Evolutionary conservation across 306 rosid genomes (phyloP), one percentile per base, ranked within the genome.

Genomic region (Cucurbita moschata): DNA sequence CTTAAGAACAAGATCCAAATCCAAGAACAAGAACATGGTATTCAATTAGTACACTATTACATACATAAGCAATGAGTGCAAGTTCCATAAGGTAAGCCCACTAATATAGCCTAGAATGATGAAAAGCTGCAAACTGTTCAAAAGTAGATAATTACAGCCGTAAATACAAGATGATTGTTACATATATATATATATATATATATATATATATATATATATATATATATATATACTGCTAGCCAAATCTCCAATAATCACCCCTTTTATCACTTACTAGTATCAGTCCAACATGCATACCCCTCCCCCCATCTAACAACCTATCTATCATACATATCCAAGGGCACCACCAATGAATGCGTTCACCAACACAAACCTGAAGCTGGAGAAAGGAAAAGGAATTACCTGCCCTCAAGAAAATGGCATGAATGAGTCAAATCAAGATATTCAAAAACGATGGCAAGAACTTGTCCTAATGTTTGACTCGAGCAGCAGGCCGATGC

Each of bases 291-390:
- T 44, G 67, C 38, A 61, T 37, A 37, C n/a, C 35, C 26, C 26
- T 26, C 26, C 26, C 26, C 26, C 26, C 35, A 49, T 49, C 73
- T 70, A 70, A 70, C 21, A 70, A 49, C 59, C 74, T 50, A 49
- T 30, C 38, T 66, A 70, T 70, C 46, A 70, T 30, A 49, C 60
- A 70, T 46, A 70, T 70, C 74, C 74, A 50, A 47, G 37, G 43
- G 57, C 23, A 30, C 15, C 74, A 50, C 26, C 19, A 7, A 30
- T 14, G 30, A 47, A 30, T 15, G 74, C 4, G 49, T 68, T 70
- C 74, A 35, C 38, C 59, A 70, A 65, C 19, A 16, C 26, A 43
- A 18, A 65, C 72, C 43, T 43, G 72, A 16, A 43, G 10, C 67
- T 61, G 53, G 72, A 10, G 26, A 47, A 63, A 38, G 46, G 23